phyloP scores from a whole-genome alignment of 2,329 filamentous ascomycete species.

The Lomentospora prolificans region DNA sequence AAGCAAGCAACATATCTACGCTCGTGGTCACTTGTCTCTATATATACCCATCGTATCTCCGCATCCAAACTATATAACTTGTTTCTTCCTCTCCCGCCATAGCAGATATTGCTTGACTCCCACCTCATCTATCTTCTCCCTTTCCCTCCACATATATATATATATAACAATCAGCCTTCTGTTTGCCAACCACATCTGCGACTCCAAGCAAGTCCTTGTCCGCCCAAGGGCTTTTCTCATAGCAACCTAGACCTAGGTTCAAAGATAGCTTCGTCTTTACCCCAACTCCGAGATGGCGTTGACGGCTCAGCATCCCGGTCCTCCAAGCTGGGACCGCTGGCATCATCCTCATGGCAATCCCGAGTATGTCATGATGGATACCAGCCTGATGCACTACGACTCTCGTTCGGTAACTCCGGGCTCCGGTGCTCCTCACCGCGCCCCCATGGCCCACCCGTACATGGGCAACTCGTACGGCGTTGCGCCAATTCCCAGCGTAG shows the following conservation, averaged over 20 bases:
- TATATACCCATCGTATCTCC: not conserved
- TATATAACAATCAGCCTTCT: not conserved
- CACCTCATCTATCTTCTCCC: not conserved
- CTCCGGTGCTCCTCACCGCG: slow-evolving; percentile 30
- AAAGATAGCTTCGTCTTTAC: not conserved
- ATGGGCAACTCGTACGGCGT: slow-evolving; percentile 33
- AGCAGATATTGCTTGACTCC: not conserved
- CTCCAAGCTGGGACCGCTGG: slow-evolving; percentile 46
- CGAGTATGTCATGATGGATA: slow-evolving; percentile 40
- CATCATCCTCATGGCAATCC: slow-evolving; percentile 30
- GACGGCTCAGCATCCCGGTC: slow-evolving; percentile 32
- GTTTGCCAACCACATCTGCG: not conserved
- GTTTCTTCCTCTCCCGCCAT: slow-evolving; percentile 9
- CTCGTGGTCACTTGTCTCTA: not conserved
- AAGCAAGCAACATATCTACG: not conserved
- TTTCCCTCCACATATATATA: not conserved
- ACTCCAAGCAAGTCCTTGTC: no score
- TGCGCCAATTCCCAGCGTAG: slow-evolving; percentile 30
- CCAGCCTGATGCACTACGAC: slow-evolving; percentile 39
- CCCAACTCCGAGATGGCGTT: slow-evolving; percentile 31
- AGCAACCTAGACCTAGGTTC: not conserved
- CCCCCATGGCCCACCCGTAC: slow-evolving; percentile 31
- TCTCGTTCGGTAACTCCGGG: slow-evolving; percentile 25
- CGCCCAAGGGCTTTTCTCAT: not conserved
- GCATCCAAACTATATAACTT: not conserved